Base-by-base conservation (phyloP, 768 basidiomycete genomes). In the Macrolepiota fuliginosa region DNA sequence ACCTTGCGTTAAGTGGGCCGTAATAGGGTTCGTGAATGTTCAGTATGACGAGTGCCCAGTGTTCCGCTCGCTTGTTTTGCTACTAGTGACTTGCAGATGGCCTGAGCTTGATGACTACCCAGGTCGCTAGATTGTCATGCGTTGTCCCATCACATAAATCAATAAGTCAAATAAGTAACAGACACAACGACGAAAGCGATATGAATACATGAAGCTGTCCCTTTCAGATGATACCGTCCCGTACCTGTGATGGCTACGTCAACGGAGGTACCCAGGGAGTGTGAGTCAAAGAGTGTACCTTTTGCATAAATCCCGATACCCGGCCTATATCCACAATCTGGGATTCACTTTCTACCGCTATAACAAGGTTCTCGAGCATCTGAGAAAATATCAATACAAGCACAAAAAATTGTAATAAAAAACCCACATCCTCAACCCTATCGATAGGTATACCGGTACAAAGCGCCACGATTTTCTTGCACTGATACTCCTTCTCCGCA, bases 281-380 rank as follows among this genome's bases (percentile, higher is more conserved):
- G 4, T 19, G 3, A 32, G 7, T 19, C 4, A 19, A 58, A 39
- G 50, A 45, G 35, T 57, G 78, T 54, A 91, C 91, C 81, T 92
- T 94, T 73, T 92, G 90, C 90, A 96, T 91, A 72, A 96, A 95
- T 1, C 89, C 90, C 51, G 92, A 92, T 42, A 96, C 90, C 57
- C 92, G 86, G 47, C 86, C 86, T 56, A 95, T 86, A 72, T 95
- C 94, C 32, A 91, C 85, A 60, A 90, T 82, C 62, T 90, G 86
- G 1, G 89, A 76, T 68, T 96, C 94, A 68, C 92, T 95, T 72
- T 96, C 93, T 54, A 97, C 85, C 32, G 95, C 93, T 65, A 90
- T 78, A 29, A 96, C 83, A 54, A 97, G 80, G 65, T 90, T 87
- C 65, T 92, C 92, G 58, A 96, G 79, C 86, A 92, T 89, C 89